Conservation (phyloP, 371 early-diverging fungal genomes). For the Dichotomocladium elegans region DNA sequence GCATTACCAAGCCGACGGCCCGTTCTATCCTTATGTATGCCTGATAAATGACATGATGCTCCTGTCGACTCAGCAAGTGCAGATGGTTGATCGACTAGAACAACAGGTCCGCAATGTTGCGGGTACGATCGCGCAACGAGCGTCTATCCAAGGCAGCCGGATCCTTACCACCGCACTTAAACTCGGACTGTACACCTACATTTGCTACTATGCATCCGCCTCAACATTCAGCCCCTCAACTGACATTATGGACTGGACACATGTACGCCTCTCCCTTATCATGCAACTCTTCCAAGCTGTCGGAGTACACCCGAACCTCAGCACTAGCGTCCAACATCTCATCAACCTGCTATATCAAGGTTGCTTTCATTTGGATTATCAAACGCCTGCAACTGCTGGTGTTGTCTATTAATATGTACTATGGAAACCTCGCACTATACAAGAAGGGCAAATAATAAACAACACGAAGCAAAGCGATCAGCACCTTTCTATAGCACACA, state of each 20-base stretch:
- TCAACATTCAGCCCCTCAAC: background rate
- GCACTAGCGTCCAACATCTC: background rate
- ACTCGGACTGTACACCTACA: background rate
- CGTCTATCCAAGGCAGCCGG: background rate
- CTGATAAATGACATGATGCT: background rate
- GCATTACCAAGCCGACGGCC: background rate
- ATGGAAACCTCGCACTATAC: too few relatives aligned
- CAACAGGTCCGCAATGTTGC: background rate
- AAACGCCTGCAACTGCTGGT: background rate
- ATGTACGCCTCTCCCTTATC: background rate
- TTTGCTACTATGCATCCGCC: background rate
- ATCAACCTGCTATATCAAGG: background rate
- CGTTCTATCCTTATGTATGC: background rate
- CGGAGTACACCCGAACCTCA: background rate
- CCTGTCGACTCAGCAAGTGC: background rate
- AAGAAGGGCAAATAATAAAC: too few relatives aligned
- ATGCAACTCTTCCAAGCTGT: background rate
- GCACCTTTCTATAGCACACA: too few relatives aligned
- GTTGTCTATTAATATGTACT: too few relatives aligned
- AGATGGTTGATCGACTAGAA: background rate
- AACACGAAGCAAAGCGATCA: too few relatives aligned
- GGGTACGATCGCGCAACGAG: background rate
- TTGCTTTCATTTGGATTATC: background rate
- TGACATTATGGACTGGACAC: background rate
- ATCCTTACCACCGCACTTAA: background rate